A percentile compares a stretch with the other conserved stretches of the same genome.
phyloP scores from a whole-genome alignment of 257 asterid genomes.

The Leptodermis oblonga region DNA sequence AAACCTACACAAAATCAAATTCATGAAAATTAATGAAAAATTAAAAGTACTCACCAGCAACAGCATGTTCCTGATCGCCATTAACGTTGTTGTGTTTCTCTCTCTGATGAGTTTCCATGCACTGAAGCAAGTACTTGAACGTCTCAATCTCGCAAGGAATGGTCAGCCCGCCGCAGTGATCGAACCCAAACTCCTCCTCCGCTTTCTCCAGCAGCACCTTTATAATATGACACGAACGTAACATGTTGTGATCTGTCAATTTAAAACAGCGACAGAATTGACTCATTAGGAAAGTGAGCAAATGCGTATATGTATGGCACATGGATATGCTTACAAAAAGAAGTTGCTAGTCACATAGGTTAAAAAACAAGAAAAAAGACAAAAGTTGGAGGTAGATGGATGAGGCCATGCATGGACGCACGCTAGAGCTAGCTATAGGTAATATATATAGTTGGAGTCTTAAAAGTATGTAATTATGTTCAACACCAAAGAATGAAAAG shows the following conservation, averaged over 20 bases:
- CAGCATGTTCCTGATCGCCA: conserved; percentile 16
- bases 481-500: too few species aligned
- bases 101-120: conserved; percentile 42
- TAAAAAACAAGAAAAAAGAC: neutral
- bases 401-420: neutral
- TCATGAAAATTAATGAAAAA: neutral
- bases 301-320: neutral
- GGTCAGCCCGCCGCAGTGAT: conserved; percentile 58
- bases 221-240: too few species aligned
- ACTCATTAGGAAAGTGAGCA: neutral
- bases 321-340: neutral
- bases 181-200: conserved; percentile 81
- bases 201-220: conserved; percentile 55
- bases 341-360: neutral
- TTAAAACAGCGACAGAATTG: too few species aligned
- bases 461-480: too few species aligned
- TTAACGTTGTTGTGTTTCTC: conserved; percentile 10
- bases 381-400: neutral
- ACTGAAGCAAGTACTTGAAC: conserved; percentile 36
- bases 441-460: too few species aligned
- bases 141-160: conserved; percentile 65
- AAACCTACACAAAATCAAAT: neutral
- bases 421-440: too few species aligned
- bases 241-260: too few species aligned
- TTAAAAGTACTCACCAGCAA: conserved; percentile 10